Percentiles rank a stretch among this genome's conserved stretches.
Evolutionary conservation across 306 rosid species (phyloP).

Genomic region (Datisca glomerata): DNA sequence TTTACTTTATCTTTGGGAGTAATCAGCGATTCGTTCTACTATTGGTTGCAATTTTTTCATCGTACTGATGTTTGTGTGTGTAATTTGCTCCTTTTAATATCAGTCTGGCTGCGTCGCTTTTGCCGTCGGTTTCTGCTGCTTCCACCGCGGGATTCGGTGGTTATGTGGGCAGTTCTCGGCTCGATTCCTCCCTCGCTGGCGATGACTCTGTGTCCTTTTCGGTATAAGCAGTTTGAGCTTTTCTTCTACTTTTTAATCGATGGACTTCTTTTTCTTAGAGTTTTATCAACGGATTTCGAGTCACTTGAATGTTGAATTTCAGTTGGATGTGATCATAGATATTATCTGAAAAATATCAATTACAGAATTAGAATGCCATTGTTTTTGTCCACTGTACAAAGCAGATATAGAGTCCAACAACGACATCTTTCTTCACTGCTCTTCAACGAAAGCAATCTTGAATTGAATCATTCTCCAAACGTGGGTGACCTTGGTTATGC

Average conservation of each 20-base stretch:
- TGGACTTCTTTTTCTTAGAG: background rate
- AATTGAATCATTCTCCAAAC: too few species aligned
- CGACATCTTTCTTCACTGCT: too few species aligned
- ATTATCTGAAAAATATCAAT: too few species aligned
- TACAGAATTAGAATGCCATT: too few species aligned
- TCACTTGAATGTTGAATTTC: too few species aligned
- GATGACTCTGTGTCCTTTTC: slow-evolving; percentile 42
- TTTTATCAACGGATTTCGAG: too few species aligned
- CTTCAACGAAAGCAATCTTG: too few species aligned
- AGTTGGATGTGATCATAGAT: background rate
- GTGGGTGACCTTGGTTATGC: too few species aligned
- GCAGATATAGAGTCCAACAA: too few species aligned
- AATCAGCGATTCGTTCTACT: background rate
- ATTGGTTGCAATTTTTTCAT: background rate
- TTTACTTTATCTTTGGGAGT: background rate
- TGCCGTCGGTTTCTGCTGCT: slow-evolving; percentile 55
- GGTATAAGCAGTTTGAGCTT: slow-evolving; percentile 18
- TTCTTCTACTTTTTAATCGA: background rate
- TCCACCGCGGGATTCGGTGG: slow-evolving; percentile 72
- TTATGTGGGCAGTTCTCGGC: slow-evolving; percentile 72
- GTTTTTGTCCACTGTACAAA: too few species aligned
- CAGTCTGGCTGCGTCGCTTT: slow-evolving; percentile 84
- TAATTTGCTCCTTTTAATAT: background rate
- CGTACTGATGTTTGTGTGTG: background rate
- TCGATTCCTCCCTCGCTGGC: slow-evolving; percentile 46